These are phyloP conservation scores for Peronospora farinosa DNA, from an alignment of 352 stramenopile genomes.

Conservation along the genomic window DNA sequence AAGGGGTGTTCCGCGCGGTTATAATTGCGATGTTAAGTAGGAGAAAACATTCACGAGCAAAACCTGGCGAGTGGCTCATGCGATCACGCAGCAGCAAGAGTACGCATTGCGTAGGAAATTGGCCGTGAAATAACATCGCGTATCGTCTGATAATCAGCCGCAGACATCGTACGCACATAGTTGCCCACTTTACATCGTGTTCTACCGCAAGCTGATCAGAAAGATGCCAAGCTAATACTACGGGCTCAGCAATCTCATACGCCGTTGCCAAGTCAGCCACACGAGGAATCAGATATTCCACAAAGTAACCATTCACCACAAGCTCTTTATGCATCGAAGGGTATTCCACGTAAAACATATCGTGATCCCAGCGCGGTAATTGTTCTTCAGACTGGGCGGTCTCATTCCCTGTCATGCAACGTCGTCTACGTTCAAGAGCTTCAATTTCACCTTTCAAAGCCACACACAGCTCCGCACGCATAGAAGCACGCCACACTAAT, in stretches of 20 bases:
- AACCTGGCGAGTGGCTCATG: conserved; percentile 47
- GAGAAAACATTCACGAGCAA: conserved; percentile 67
- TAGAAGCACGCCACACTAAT: conserved; percentile 63
- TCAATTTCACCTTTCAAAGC: conserved; percentile 57
- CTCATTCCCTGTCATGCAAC: conserved; percentile 9
- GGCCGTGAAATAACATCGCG: conserved; percentile 72
- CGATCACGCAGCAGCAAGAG: conserved; percentile 42
- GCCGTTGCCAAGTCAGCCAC: conserved; percentile 52
- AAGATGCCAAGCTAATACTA: conserved; percentile 77
- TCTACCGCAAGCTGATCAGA: conserved; percentile 66
- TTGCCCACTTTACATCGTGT: conserved; percentile 45
- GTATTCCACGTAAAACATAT: conserved; percentile 79
- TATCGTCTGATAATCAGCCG: conserved; percentile 67
- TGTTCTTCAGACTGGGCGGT: conserved; percentile 14
- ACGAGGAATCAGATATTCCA: conserved; percentile 66
- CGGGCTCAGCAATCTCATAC: conserved; percentile 66
- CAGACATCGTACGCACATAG: conserved; percentile 61
- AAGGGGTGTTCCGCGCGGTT: conserved; percentile 55
- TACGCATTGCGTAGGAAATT: conserved; percentile 55
- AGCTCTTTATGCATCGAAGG: conserved; percentile 66
- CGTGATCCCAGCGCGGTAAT: conserved; percentile 58
- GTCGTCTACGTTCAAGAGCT: conserved; percentile 27
- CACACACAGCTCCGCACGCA: conserved; percentile 52
- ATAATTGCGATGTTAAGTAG: conserved; percentile 67
- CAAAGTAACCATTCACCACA: conserved; percentile 76